Conservation (phyloP, 2,329 filamentous ascomycete species). For the Colletotrichum ledebouriae region DNA sequence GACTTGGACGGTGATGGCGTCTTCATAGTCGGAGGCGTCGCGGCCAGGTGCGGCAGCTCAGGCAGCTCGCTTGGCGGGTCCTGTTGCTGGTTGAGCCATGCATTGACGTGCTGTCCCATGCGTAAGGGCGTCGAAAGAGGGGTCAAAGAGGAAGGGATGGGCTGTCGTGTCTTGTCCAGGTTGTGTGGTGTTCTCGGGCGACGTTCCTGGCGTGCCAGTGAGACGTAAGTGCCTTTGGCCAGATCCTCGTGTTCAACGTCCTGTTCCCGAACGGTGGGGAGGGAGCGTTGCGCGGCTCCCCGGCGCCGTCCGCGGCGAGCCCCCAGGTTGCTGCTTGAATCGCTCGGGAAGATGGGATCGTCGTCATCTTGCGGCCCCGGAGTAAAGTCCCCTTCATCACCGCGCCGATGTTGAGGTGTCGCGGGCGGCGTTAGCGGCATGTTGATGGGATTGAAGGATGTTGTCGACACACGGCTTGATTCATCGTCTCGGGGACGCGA, state of each 20-base stretch:
- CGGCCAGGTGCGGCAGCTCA: neutral
- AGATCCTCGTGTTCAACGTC: neutral
- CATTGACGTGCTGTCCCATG: neutral
- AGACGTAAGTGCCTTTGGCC: neutral
- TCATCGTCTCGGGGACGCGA: neutral
- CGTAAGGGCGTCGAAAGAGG: neutral
- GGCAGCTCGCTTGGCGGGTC: constrained; percentile 1
- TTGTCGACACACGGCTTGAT: constrained; percentile 3
- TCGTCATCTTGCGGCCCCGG: neutral
- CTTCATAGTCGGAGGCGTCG: neutral
- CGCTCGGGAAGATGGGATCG: neutral
- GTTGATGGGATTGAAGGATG: neutral
- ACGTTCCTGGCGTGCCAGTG: neutral
- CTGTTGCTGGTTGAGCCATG: constrained; percentile 6
- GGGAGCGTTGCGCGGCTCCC: neutral
- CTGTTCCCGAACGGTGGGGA: constrained; percentile 2
- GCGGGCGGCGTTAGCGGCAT: neutral
- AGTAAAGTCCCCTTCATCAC: neutral
- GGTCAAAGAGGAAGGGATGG: neutral
- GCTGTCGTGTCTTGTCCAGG: neutral
- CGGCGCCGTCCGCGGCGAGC: neutral
- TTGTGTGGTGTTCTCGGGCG: neutral
- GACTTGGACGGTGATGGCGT: neutral
- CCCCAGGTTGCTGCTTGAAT: constrained; percentile 1
- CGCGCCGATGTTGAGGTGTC: neutral